phyloP scores from a whole-genome alignment of 140 eudicot species.

The Ambrosia hybrid region DNA sequence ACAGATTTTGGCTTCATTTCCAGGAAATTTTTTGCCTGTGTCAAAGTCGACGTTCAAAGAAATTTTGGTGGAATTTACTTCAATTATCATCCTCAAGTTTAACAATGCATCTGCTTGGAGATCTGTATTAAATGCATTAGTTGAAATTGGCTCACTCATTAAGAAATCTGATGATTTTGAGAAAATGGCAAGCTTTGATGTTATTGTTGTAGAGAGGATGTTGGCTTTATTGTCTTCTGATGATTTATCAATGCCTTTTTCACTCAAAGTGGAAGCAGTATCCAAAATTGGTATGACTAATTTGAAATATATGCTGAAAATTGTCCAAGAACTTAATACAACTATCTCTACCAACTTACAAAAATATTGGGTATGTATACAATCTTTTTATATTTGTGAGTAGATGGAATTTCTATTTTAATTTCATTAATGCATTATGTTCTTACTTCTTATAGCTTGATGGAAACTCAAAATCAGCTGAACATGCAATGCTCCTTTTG shows the following conservation, averaged over 20 bases:
- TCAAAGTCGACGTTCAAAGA: slow-evolving; percentile 56
- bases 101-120: slow-evolving; percentile 53
- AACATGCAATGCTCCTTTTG: slow-evolving; percentile 52
- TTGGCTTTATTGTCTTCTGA: slow-evolving; percentile 48
- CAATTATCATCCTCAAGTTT: slow-evolving; percentile 39
- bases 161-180: slow-evolving; percentile 51
- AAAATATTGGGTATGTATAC: slow-evolving; percentile 53
- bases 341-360: slow-evolving; percentile 53
- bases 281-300: slow-evolving; percentile 58
- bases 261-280: slow-evolving; percentile 65
- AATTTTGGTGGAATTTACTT: slow-evolving; percentile 55
- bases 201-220: slow-evolving; percentile 56
- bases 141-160: slow-evolving; percentile 57
- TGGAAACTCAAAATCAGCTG: slow-evolving; percentile 50
- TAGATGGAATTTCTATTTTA: neutral
- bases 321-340: slow-evolving; percentile 53
- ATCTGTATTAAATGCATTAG: slow-evolving; percentile 49
- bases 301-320: slow-evolving; percentile 45
- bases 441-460: slow-evolving; percentile 47
- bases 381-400: slow-evolving; percentile 2
- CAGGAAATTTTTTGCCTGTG: slow-evolving; percentile 56
- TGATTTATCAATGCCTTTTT: slow-evolving; percentile 59
- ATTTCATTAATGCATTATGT: slow-evolving; percentile 7
- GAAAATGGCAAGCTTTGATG: slow-evolving; percentile 54
- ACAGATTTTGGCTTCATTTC: slow-evolving; percentile 77